Conservation (phyloP, 208 protist species). For the Kentomonas sorsogonicus region DNA sequence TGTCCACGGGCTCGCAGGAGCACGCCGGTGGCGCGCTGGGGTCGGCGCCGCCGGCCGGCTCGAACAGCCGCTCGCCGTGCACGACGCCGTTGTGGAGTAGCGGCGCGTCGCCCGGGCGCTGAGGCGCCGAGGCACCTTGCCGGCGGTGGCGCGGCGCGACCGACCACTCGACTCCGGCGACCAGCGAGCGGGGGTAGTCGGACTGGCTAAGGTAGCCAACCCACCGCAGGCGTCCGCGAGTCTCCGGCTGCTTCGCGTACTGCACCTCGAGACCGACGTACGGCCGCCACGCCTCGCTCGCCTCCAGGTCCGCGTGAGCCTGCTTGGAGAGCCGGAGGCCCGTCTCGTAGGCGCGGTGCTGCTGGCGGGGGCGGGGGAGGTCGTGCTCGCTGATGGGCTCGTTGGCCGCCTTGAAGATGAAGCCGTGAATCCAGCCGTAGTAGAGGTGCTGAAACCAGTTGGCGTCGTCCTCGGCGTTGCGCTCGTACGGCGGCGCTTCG, state of each 20-base stretch:
- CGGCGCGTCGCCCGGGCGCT: not conserved
- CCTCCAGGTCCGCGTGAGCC: constrained; percentile 22
- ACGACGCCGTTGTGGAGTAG: constrained; percentile 31
- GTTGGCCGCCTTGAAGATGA: constrained; percentile 30
- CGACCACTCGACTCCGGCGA: constrained; percentile 44
- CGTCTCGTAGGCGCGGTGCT: constrained; percentile 23
- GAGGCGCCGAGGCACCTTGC: not conserved
- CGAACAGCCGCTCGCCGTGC: constrained; percentile 39
- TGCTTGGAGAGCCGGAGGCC: constrained; percentile 27
- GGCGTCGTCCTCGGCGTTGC: constrained; percentile 28
- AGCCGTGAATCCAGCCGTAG: constrained; percentile 52
- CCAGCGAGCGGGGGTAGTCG: constrained; percentile 25
- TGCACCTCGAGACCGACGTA: constrained; percentile 28
- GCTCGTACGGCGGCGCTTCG: constrained; percentile 17
- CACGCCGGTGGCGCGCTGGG: no score
- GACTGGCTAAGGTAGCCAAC: constrained; percentile 38
- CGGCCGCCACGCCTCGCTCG: constrained; percentile 19
- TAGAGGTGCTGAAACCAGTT: constrained; percentile 39
- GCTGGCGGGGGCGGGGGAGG: constrained; percentile 22
- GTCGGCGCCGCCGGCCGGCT: constrained; percentile 10
- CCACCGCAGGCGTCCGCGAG: constrained; percentile 36
- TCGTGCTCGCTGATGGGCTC: constrained; percentile 25
- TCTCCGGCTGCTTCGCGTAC: constrained; percentile 25
- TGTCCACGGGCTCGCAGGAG: constrained; percentile 34
- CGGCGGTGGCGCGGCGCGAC: constrained; percentile 23